Evolutionary conservation across 2,329 filamentous ascomycete genomes (phyloP).

Genomic region (Neurospora crassa): DNA sequence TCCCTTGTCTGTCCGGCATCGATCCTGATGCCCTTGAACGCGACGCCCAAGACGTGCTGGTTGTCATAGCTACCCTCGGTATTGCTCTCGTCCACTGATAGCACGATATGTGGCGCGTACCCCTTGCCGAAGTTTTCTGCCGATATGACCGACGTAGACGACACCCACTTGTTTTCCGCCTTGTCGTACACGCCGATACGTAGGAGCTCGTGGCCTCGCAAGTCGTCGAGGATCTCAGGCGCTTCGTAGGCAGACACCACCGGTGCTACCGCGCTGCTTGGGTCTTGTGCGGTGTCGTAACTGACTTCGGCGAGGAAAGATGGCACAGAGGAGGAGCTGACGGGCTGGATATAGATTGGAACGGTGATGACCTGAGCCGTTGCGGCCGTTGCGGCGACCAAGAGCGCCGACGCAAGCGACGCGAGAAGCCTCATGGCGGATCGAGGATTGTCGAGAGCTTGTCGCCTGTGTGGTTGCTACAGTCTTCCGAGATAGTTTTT

Average conservation of each 20-base stretch:
- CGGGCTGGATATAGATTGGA: conserved; percentile 45
- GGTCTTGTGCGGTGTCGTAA: conserved; percentile 36
- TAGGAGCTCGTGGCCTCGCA: conserved; percentile 36
- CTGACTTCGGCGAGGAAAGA: conserved; percentile 42
- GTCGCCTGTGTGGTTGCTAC: neutral
- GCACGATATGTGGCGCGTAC: conserved; percentile 45
- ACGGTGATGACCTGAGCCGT: conserved; percentile 33
- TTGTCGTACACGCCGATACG: conserved; percentile 50
- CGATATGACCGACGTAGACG: conserved; percentile 45
- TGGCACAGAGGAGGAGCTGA: conserved; percentile 27
- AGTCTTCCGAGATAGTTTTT: neutral
- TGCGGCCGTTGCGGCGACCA: conserved; percentile 33
- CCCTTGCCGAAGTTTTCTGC: conserved; percentile 51
- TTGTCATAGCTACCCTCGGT: conserved; percentile 27
- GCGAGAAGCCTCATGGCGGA: neutral
- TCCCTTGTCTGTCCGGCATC: conserved; percentile 57
- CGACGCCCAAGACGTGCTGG: conserved; percentile 32
- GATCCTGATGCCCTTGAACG: conserved; percentile 45
- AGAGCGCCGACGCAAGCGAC: neutral
- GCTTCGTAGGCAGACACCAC: conserved; percentile 43
- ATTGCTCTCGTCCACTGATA: conserved; percentile 35
- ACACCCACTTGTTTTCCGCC: conserved; percentile 36
- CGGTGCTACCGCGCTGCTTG: neutral
- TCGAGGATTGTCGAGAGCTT: neutral
- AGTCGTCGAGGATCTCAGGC: conserved; percentile 33